Evolutionary conservation across 164 flowering plant genomes (phyloP).

Genomic region (Vitis labrusca): DNA sequence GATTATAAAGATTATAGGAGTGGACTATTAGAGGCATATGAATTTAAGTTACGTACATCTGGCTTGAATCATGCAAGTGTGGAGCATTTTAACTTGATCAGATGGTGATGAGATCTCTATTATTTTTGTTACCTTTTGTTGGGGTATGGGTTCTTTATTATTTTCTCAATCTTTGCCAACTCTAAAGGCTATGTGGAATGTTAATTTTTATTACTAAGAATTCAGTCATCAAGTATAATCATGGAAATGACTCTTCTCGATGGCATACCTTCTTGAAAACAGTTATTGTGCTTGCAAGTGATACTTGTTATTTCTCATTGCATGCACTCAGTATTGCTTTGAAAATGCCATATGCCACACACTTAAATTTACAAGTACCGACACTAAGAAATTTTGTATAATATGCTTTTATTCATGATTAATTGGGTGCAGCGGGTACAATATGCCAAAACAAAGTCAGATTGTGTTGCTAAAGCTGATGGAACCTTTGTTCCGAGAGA

Average conservation of each 20-base stretch:
- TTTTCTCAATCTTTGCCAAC: no score
- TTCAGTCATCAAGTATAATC: not conserved
- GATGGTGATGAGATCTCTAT: not conserved
- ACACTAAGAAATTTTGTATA: no score
- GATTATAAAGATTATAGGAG: not conserved
- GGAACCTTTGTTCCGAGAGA: constrained; percentile 76
- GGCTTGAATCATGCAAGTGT: not conserved
- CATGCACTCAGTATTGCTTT: no score
- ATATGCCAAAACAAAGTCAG: constrained; percentile 93
- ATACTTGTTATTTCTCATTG: not conserved
- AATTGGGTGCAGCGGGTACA: constrained; percentile 71
- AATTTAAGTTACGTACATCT: not conserved
- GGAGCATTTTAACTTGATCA: not conserved
- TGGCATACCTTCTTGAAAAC: not conserved
- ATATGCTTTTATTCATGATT: constrained; percentile 1
- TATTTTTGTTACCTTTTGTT: no score
- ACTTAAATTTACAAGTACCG: no score
- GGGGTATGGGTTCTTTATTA: no score
- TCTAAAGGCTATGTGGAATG: no score
- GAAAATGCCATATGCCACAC: no score
- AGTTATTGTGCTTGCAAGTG: not conserved
- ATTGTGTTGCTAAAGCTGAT: constrained; percentile 88
- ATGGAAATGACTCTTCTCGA: not conserved
- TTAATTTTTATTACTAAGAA: not conserved
- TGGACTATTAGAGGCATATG: not conserved